Evolutionary conservation across 305 asterid species (phyloP).

Genomic region (Andrographis paniculata): DNA sequence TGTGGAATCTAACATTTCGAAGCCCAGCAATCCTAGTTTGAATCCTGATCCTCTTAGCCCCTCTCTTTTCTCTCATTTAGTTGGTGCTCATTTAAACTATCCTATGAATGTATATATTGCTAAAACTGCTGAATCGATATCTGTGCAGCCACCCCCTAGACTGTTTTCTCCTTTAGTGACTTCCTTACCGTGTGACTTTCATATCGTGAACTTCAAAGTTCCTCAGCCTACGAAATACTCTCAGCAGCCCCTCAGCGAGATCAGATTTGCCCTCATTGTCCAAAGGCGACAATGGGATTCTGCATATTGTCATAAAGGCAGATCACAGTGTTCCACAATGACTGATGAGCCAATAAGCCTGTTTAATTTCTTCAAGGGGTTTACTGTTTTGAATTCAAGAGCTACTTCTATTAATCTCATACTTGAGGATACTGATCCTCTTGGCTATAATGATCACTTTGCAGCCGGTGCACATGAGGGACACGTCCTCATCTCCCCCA

Average conservation of each 20-base stretch:
- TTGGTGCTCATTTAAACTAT: conserved; percentile 77
- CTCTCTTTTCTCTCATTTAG: conserved; percentile 81
- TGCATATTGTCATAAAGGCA: conserved; percentile 64
- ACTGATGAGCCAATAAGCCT: conserved; percentile 65
- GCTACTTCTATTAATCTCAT: conserved; percentile 76
- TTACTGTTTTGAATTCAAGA: conserved; percentile 51
- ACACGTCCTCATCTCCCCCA: conserved; percentile 36
- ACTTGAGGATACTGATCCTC: conserved; percentile 67
- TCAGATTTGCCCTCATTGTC: conserved; percentile 51
- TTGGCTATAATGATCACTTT: conserved; percentile 70
- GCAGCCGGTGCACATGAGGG: conserved; percentile 78
- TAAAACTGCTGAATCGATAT: conserved; percentile 64
- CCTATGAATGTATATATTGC: conserved; percentile 67
- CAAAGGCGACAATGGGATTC: conserved; percentile 73
- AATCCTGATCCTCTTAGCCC: conserved; percentile 56
- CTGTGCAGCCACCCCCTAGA: conserved; percentile 94
- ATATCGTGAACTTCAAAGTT: conserved; percentile 78
- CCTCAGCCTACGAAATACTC: conserved; percentile 67
- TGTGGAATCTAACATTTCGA: conserved; percentile 63
- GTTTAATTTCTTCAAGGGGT: conserved; percentile 67
- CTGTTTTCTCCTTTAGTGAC: conserved; percentile 73
- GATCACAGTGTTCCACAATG: conserved; percentile 60
- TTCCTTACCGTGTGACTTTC: conserved; percentile 87
- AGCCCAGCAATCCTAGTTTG: conserved; percentile 28
- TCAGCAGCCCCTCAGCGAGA: conserved; percentile 53